phyloP scores from a whole-genome alignment of 2,329 filamentous ascomycete genomes.

The Tolypocladium pustulatum region DNA sequence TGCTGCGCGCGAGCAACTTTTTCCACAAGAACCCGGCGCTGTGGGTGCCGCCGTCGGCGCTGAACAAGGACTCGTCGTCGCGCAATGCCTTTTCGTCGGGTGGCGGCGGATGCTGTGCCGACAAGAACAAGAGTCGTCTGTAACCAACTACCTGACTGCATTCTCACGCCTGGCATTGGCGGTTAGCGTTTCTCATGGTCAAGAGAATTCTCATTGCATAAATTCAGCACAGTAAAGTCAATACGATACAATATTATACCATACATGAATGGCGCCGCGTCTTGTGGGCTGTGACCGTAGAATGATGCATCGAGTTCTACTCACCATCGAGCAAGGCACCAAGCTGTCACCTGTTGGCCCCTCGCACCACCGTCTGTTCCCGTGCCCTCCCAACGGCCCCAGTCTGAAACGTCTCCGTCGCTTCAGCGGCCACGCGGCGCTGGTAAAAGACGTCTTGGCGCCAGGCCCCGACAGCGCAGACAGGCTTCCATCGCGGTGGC shows the following conservation, averaged over 20 bases:
- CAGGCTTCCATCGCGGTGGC: no score
- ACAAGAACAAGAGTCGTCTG: constrained; percentile 9
- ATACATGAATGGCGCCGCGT: no score
- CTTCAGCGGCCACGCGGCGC: background rate
- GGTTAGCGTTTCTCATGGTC: background rate
- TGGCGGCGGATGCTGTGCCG: constrained; percentile 4
- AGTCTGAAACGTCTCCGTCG: background rate
- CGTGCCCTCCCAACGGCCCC: background rate
- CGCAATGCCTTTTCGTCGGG: constrained; percentile 7
- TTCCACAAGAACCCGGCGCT: constrained; percentile 40
- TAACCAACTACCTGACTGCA: constrained; percentile 1
- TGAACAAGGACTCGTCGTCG: constrained; percentile 19
- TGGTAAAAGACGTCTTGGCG: background rate
- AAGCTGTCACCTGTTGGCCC: background rate
- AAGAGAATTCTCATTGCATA: no score
- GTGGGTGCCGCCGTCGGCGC: constrained; percentile 33
- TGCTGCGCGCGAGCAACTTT: constrained; percentile 40
- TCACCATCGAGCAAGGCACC: background rate
- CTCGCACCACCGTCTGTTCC: background rate
- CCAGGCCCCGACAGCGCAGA: background rate
- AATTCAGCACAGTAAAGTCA: no score
- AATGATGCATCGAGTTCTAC: no score
- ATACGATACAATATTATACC: no score
- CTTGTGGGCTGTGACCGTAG: no score
- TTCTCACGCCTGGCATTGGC: background rate